Base-by-base conservation (phyloP, 2,329 filamentous ascomycete genomes). In the Sclerotinia minor region DNA sequence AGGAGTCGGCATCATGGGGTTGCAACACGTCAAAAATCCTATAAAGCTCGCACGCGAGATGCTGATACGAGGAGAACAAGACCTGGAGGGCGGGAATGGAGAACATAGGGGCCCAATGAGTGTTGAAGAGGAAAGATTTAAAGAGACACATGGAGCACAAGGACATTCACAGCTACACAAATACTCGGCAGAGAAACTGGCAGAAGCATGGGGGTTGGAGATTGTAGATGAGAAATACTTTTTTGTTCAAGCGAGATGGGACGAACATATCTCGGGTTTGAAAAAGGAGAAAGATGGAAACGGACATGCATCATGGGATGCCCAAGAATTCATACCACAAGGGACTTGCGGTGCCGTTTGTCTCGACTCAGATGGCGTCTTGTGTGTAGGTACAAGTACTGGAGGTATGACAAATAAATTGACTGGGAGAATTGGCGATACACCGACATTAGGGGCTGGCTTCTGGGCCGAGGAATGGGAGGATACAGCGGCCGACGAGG, bases 401-500 rank as follows among this genome's bases (percentile, higher is more conserved):
- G 93, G 93, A 6, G 93, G 93, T 0, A 77, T 96, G 78, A 97
- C 93, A 29, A 97, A 97, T 77, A 97, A 97, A 80, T 80, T 94
- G 66, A 91, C 91, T 0, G 93, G 92, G 0, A 83, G 93, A 26
- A 89, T 96, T 71, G 93, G 93, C 0, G 93, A 97, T 76, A 97
- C 93, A 15, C 92, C 93, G 0, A 90, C 89, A 0, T 81, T 93
- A 0, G 93, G 93, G 0, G 90, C 92, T 0, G 93, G 93, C 0
- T 97, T 93, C 78, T 97, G 92, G 92, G 92, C 93, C 0, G 93
- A 96, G 76, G 86, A 93, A 72, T 96, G 92, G 92, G 85, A 89
- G 49, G 67, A 70, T 29, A 53, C 24, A 29, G 54, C 50, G 6
- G 26, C 50, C 1, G 17, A 44, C n/a, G 60, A 65, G 67, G 79